Evolutionary conservation across 352 stramenopile genomes (phyloP).

Genomic region (Globisporangium sylvaticum): DNA sequence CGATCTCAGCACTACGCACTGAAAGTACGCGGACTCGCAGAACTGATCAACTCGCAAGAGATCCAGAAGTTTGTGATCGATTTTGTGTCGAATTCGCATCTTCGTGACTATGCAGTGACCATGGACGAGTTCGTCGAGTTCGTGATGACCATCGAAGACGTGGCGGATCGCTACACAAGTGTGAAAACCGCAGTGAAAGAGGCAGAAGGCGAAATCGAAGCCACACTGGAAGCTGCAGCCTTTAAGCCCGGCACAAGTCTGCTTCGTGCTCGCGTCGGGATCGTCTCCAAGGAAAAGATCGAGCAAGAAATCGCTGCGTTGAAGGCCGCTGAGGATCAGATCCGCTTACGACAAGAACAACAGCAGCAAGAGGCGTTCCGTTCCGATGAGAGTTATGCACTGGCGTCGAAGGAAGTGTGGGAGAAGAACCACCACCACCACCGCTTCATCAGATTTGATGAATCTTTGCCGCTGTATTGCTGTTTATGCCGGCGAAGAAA

Average conservation of each 20-base stretch:
- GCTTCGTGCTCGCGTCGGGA: constrained; percentile 33
- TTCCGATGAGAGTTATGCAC: constrained; percentile 15
- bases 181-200: constrained; percentile 48
- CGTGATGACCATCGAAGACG: constrained; percentile 52
- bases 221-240: constrained; percentile 24
- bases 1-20: constrained; percentile 34
- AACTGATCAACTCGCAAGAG: constrained; percentile 33
- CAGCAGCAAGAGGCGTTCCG: constrained; percentile 20
- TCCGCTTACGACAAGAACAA: constrained; percentile 23
- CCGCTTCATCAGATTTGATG: constrained; percentile 40
- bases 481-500: constrained; percentile 59
- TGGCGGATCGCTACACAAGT: constrained; percentile 36
- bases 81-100: constrained; percentile 33
- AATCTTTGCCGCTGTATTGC: constrained; percentile 38
- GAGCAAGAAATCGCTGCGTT: constrained; percentile 45
- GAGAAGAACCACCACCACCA: constrained; percentile 73
- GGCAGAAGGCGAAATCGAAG: constrained; percentile 56
- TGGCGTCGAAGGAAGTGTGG: constrained; percentile 53
- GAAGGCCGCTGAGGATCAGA: constrained; percentile 32
- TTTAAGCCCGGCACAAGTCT: constrained; percentile 24
- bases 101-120: constrained; percentile 24
- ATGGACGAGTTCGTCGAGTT: constrained; percentile 49
- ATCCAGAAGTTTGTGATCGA: constrained; percentile 62
- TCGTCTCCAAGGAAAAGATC: constrained; percentile 54
- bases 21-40: constrained; percentile 41